Evolutionary conservation across 805 yeast species (phyloP).

Genomic region (Yarrowia deformans): DNA sequence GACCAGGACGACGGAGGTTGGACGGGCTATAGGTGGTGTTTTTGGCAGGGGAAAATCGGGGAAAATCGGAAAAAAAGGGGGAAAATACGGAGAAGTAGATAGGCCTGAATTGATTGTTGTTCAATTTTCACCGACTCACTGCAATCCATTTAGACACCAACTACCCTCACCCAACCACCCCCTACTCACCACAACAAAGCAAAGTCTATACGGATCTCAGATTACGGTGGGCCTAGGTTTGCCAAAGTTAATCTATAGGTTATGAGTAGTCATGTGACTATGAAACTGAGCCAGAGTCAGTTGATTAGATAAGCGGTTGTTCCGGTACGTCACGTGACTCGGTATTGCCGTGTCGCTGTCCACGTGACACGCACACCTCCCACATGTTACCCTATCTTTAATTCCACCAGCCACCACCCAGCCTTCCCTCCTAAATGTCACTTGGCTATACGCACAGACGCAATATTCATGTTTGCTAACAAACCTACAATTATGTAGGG

Average conservation of each 20-base stretch:
- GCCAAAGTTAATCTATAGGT: neutral
- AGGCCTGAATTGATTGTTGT: too few species aligned
- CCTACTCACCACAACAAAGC: slow-evolving; percentile 5
- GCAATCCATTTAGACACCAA: too few species aligned
- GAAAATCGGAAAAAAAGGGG: too few species aligned
- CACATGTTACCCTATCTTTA: slow-evolving; percentile 23
- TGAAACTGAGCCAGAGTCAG: too few species aligned
- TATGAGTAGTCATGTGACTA: slow-evolving; percentile 2
- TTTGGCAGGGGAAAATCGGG: too few species aligned
- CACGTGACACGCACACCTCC: neutral
- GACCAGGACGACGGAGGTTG: too few species aligned
- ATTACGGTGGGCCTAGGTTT: neutral
- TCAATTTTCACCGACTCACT: too few species aligned
- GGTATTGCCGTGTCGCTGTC: neutral
- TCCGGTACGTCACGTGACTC: too few species aligned
- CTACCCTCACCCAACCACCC: too few species aligned
- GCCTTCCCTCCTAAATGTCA: neutral
- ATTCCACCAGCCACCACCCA: slow-evolving; percentile 6
- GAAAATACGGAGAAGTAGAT: too few species aligned
- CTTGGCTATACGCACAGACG: slow-evolving; percentile 21
- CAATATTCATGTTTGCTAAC: slow-evolving; percentile 30
- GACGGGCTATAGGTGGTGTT: too few species aligned
- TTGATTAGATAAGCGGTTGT: too few species aligned
- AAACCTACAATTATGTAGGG: neutral
- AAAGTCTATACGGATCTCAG: slow-evolving; percentile 32